Evolutionary conservation across 768 basidiomycete species (phyloP).

Genomic region (Leccinum incarnatum): DNA sequence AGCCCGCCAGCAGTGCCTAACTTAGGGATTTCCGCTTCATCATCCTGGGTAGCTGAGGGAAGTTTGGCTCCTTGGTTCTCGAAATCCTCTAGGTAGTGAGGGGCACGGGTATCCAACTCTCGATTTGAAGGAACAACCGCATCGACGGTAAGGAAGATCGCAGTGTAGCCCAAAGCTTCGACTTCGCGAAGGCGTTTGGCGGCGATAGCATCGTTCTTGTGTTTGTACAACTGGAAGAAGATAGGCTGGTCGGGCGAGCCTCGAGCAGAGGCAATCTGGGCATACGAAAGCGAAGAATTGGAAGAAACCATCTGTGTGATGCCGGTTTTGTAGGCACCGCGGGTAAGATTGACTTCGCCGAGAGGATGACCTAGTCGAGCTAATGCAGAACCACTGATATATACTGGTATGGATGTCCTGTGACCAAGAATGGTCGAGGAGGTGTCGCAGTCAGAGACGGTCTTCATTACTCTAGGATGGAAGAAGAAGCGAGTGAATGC

Average conservation of each 20-base stretch:
- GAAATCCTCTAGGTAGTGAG: slow-evolving; percentile 54
- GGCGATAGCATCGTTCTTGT: slow-evolving; percentile 62
- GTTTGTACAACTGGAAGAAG: slow-evolving; percentile 88
- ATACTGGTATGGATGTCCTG: slow-evolving; percentile 71
- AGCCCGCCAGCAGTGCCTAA: slow-evolving; percentile 68
- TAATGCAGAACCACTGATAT: slow-evolving; percentile 79
- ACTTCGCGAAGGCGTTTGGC: slow-evolving; percentile 69
- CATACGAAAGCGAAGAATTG: slow-evolving; percentile 68
- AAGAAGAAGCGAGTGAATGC: slow-evolving; percentile 90
- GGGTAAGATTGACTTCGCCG: slow-evolving; percentile 84
- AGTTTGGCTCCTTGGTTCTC: slow-evolving; percentile 39
- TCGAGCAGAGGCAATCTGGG: slow-evolving; percentile 56
- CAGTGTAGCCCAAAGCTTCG: slow-evolving; percentile 74
- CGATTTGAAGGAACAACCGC: slow-evolving; percentile 81
- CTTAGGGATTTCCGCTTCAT: slow-evolving; percentile 38
- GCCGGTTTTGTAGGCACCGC: slow-evolving; percentile 58
- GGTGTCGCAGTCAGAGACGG: slow-evolving; percentile 61
- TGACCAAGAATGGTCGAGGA: slow-evolving; percentile 75
- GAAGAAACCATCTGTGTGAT: slow-evolving; percentile 87
- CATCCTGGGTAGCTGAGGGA: slow-evolving; percentile 21
- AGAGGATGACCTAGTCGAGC: slow-evolving; percentile 86
- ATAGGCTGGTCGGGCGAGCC: slow-evolving; percentile 55
- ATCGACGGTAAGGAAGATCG: slow-evolving; percentile 91
- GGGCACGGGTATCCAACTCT: slow-evolving; percentile 66
- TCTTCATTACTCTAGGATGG: slow-evolving; percentile 74